Percentiles rank a stretch among this genome's conserved stretches.
phyloP scores from a whole-genome alignment of 352 stramenopile species.

The Elongisporangium anandrum region DNA sequence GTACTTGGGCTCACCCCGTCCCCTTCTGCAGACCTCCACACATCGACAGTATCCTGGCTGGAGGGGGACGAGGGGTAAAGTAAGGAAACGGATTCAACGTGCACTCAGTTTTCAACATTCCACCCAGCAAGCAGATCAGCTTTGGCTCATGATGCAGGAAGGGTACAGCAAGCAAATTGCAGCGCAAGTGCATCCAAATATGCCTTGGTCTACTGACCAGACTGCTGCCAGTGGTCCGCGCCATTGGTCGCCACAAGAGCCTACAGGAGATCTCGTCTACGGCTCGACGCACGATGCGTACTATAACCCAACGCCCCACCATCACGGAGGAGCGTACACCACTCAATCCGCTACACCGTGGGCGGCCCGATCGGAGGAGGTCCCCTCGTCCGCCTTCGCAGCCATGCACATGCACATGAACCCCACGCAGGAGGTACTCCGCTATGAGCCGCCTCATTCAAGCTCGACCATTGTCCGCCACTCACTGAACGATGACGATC shows the following conservation, averaged over 20 bases:
- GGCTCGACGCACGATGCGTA: neutral
- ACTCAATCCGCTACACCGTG: neutral
- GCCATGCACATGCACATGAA: neutral
- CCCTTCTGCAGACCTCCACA: neutral
- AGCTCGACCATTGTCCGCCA: neutral
- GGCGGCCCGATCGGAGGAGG: neutral
- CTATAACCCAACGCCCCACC: neutral
- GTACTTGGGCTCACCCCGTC: neutral
- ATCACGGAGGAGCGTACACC: neutral
- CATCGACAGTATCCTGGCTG: neutral
- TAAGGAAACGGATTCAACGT: neutral
- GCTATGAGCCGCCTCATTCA: neutral
- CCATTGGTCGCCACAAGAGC: neutral
- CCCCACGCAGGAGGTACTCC: neutral
- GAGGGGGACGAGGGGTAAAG: neutral
- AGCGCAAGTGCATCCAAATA: neutral
- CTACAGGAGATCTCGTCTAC: neutral
- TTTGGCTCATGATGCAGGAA: neutral
- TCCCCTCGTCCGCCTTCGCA: neutral
- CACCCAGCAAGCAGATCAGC: neutral
- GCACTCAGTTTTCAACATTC: neutral
- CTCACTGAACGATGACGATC: constrained; percentile 4
- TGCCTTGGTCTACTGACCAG: neutral
- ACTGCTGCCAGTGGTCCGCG: neutral
- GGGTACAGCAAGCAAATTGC: neutral